Evolutionary conservation across 2,329 filamentous ascomycete genomes (phyloP).

Genomic region (Trichoderma harzianum): DNA sequence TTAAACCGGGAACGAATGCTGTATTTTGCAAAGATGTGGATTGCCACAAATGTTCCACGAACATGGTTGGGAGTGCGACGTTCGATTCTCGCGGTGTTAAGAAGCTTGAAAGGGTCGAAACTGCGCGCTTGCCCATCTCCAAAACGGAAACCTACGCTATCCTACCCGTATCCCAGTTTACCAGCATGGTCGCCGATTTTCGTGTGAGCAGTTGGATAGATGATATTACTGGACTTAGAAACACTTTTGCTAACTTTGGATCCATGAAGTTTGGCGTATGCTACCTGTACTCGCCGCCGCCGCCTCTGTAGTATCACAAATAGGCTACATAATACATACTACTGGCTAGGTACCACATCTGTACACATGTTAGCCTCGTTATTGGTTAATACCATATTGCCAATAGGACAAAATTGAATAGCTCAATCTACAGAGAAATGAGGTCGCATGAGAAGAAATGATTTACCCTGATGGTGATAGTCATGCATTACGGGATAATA

Average conservation of each 20-base stretch:
- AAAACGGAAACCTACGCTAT: background rate
- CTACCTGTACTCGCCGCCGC: too few species aligned
- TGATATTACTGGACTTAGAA: background rate
- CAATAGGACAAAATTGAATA: background rate
- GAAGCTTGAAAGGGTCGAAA: background rate
- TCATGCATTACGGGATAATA: background rate
- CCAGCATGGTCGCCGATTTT: background rate
- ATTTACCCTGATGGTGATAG: background rate
- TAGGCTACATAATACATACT: background rate
- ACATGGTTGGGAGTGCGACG: background rate
- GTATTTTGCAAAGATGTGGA: background rate
- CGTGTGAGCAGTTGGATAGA: background rate
- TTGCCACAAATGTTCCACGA: background rate
- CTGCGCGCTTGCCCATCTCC: background rate
- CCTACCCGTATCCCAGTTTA: background rate
- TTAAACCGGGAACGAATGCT: background rate
- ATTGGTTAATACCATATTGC: background rate
- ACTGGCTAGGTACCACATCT: background rate
- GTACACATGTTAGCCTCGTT: background rate
- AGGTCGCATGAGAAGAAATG: background rate
- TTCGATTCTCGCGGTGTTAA: background rate
- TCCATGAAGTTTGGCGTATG: background rate
- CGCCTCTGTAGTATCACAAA: background rate
- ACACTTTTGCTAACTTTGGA: background rate
- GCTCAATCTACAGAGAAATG: background rate